Evolutionary conservation across 768 basidiomycete genomes (phyloP).

Genomic region (Trametes cubensis): DNA sequence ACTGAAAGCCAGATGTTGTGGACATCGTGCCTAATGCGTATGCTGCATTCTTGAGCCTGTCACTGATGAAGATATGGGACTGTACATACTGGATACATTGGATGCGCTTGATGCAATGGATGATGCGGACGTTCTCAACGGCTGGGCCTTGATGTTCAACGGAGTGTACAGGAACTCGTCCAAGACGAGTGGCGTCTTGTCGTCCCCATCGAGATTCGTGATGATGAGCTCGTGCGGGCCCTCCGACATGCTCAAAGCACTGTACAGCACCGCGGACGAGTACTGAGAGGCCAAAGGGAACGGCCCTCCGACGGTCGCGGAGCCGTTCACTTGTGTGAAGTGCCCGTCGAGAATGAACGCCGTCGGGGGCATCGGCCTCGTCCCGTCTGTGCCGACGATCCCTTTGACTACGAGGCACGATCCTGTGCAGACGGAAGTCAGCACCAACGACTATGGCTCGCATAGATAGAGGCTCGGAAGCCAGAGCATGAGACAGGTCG

Average conservation of each 20-base stretch:
- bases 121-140: neutral
- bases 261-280: neutral
- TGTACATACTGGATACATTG: no score
- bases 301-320: neutral
- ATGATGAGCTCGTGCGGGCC: constrained; percentile 14
- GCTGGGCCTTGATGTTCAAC: neutral
- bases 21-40: no score
- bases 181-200: neutral
- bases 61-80: no score
- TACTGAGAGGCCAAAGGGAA: neutral
- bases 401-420: constrained; percentile 7
- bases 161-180: neutral
- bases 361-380: constrained; percentile 4
- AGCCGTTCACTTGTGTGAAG: constrained; percentile 3
- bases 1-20: no score
- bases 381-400: neutral
- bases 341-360: constrained; percentile 14
- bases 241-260: neutral
- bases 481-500: no score
- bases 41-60: no score
- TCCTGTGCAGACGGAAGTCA: neutral
- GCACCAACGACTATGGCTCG: no score
- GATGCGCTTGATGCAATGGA: neutral
- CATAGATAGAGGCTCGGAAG: no score
- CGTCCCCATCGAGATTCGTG: constrained; percentile 2